Percentiles rank a stretch among this genome's conserved stretches.
Conservation (phyloP, 257 asterid species). For the Fraxinus excelsior region DNA sequence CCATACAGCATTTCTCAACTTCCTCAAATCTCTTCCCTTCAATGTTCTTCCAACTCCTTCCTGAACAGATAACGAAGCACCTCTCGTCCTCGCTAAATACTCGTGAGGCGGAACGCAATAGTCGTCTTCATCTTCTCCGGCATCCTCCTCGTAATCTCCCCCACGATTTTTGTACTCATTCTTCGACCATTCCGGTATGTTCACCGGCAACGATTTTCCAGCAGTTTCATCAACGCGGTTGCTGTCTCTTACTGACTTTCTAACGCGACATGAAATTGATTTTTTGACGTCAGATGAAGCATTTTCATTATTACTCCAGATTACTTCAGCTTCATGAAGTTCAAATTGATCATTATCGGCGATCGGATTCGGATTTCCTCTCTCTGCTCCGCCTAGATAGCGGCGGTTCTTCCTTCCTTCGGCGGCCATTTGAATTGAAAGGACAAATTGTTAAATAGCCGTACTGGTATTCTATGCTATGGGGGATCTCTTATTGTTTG, state of each 20-base stretch:
- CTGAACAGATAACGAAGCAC: constrained; percentile 28
- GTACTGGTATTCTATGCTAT: background rate
- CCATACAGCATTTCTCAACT: constrained; percentile 32
- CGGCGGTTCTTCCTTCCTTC: background rate
- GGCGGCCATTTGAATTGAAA: constrained; percentile 5
- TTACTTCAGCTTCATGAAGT: constrained; percentile 27
- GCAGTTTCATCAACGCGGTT: background rate
- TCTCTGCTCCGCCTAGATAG: background rate
- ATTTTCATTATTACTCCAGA: constrained; percentile 5
- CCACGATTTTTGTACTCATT: background rate
- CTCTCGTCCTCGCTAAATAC: constrained; percentile 29
- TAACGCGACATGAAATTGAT: background rate
- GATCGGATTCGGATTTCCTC: background rate
- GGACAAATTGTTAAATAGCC: background rate
- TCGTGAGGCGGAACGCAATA: constrained; percentile 28
- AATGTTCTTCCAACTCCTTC: constrained; percentile 33
- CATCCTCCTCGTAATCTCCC: background rate
- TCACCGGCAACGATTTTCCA: constrained; percentile 23
- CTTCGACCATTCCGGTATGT: constrained; percentile 28
- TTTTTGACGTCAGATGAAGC: background rate
- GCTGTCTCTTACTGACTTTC: constrained; percentile 6
- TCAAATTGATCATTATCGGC: constrained; percentile 11
- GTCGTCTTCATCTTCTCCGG: background rate
- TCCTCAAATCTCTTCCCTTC: constrained; percentile 37
- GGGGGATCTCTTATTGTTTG: background rate